Evolutionary conservation across 495 filamentous ascomycete species (phyloP).

Genomic region (Podospora tetraspora): DNA sequence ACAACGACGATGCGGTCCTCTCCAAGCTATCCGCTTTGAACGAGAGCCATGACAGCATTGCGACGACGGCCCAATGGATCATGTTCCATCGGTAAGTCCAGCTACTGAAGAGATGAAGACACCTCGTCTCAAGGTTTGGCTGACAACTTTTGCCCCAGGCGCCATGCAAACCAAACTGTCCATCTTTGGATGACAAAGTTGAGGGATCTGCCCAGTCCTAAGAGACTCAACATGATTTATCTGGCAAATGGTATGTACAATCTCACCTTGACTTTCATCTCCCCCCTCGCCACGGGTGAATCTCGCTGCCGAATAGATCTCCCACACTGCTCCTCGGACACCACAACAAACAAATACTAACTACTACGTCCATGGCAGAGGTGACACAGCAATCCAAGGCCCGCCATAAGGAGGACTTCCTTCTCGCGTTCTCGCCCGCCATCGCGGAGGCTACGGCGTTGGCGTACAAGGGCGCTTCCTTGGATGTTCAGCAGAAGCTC

Average conservation of each 20-base stretch:
- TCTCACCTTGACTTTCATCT: not conserved
- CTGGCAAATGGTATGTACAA: constrained; percentile 73
- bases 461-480: constrained; percentile 80
- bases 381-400: constrained; percentile 92
- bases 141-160: constrained; percentile 44
- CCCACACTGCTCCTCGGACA: not conserved
- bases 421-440: constrained; percentile 82
- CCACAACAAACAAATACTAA: constrained; percentile 10
- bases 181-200: constrained; percentile 85
- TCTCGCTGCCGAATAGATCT: not conserved
- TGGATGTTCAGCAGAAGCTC: constrained; percentile 81
- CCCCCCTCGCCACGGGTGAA: not conserved
- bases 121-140: not conserved
- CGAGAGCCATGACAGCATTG: constrained; percentile 93
- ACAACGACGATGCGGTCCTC: constrained; percentile 86
- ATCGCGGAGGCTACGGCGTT: constrained; percentile 77
- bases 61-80: constrained; percentile 95
- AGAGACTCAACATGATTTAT: constrained; percentile 87
- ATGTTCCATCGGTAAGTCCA: constrained; percentile 87
- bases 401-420: constrained; percentile 83
- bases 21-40: constrained; percentile 92
- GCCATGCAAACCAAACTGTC: constrained; percentile 82
- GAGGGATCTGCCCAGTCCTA: constrained; percentile 74
- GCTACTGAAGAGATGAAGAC: not conserved
- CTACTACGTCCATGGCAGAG: constrained; percentile 49